Base-by-base conservation (phyloP, 768 basidiomycete species). In the Kwoniella sp. region DNA sequence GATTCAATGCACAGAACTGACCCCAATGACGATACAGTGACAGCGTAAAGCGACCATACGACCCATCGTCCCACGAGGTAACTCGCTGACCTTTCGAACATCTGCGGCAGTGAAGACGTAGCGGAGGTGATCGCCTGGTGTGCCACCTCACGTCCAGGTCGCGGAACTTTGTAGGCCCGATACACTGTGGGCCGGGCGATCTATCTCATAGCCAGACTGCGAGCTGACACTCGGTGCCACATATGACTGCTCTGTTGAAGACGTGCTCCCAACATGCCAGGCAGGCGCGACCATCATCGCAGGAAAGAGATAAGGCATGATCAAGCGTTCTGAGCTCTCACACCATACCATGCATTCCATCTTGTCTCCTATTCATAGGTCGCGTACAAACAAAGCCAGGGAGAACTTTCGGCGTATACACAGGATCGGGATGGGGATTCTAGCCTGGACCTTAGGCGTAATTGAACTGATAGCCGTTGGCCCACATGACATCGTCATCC, bases 81-180 rank as follows among this genome's bases (percentile, higher is more conserved):
- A n/a, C n/a, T n/a, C n/a, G n/a, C n/a, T n/a, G 38, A 45, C n/a
- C 38, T 9, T n/a, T n/a, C n/a, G n/a, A n/a, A n/a, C n/a, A 25
- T 8, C 20, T 50, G 58, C 20, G 51, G 55, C 5, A 67, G 88
- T 4, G 85, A 88, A 67, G 92, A 95, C 75, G 89, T 95, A 50
- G 94, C 94, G 0, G 94, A 97, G 77, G 93, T 95, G 80, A 92
- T 97, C 74, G 91, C 93, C 25, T 97, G 93, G 93, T 88, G 88
- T 17, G 94, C 94, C 23, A 84, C 58, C 59, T 1, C 70, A 72
- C 52, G 65, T 68, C 53, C 38, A 45, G n/a, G 29, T 58, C 15
- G 58, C 23, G 0, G 57, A 30, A 22, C 8, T 50, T 15, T 38
- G 30, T 50, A 26, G 25, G 52, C 52, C 12, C n/a, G 55, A 37